Conservation (phyloP, 2,329 filamentous ascomycete species). For the Didymella pinodella region DNA sequence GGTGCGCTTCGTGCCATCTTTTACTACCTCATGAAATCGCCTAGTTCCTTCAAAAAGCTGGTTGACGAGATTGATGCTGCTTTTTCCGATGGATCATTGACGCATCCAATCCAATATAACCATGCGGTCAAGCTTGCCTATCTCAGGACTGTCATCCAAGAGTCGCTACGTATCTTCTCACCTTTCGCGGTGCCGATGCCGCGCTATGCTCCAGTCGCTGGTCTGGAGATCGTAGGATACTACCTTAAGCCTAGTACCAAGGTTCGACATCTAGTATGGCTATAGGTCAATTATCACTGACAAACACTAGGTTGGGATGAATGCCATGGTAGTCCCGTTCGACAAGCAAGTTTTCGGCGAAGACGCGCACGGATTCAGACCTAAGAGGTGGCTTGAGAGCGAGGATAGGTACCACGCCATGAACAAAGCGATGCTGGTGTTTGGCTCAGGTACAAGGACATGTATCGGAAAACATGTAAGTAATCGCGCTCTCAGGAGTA, state of each 20-base stretch:
- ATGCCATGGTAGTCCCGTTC: slow-evolving; percentile 54
- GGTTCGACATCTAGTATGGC: background rate
- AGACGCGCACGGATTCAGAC: slow-evolving; percentile 52
- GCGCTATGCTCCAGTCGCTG: slow-evolving; percentile 71
- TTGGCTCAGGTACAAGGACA: slow-evolving; percentile 46
- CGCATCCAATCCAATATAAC: slow-evolving; percentile 22
- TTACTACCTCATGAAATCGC: slow-evolving; percentile 51
- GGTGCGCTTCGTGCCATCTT: slow-evolving; percentile 47
- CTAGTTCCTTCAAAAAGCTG: slow-evolving; percentile 23
- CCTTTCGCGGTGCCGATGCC: slow-evolving; percentile 75
- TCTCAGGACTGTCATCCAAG: slow-evolving; percentile 78
- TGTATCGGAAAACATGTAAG: slow-evolving; percentile 45
- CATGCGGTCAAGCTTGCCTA: slow-evolving; percentile 73
- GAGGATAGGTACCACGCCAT: slow-evolving; percentile 26
- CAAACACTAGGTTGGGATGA: slow-evolving; percentile 1
- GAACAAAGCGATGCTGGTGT: slow-evolving; percentile 47
- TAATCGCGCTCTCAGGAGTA: background rate
- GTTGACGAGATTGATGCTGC: slow-evolving; percentile 31
- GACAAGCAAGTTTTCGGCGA: slow-evolving; percentile 51
- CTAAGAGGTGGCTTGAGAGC: slow-evolving; percentile 56
- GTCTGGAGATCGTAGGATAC: slow-evolving; percentile 61
- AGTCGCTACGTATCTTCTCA: slow-evolving; percentile 77
- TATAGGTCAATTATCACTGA: background rate
- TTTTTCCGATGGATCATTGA: slow-evolving; percentile 18
- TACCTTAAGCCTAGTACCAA: slow-evolving; percentile 4